Base-by-base conservation (phyloP, 208 protist genomes). In the Angomonas ambiguus region DNA sequence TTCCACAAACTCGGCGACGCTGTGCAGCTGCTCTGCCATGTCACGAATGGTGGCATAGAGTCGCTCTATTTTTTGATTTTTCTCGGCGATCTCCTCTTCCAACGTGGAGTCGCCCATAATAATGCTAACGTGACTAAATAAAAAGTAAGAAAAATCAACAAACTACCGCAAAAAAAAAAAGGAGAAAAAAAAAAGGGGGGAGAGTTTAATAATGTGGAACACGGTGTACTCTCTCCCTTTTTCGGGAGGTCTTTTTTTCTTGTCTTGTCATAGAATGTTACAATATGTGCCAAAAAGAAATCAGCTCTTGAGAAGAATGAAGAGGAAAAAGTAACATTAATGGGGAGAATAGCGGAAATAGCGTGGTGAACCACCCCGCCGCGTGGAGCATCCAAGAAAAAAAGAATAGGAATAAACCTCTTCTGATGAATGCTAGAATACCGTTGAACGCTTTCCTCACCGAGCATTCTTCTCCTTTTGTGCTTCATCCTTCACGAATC, bases 401-500 rank as follows among this genome's bases (percentile, higher is more conserved):
- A n/a, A n/a, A 55, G 6, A 55, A 20, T 18, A 16, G 16, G 49
- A 55, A 4, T n/a, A 11, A 18, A 48, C 38, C 18, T 48, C 38
- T 48, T 48, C 18, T 48, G 13, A 18, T 11, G 11, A 18, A 18
- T 48, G 38, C 11, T 11, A 18, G 38, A 18, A 48, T 53, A 24
- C 27, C 22, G 8, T 25, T 20, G 18, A 4, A 55, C 4, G 28
- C 49, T 4, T 4, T 25, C 11, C 20, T 20, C 11, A 20, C 8
- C 22, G 49, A 4, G 24, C 18, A 18, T 27, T 45, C 20, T 2
- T 69, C 69, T 71, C 56, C 56, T 83, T 87, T 48, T 79, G 60
- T 3, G 71, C 76, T 30, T 96, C 90, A 27, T 95, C 88, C 22
- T 76, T 67, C 4, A 97, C 83, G 65, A 96, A 97, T 2, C 79